Evolutionary conservation across 768 basidiomycete genomes (phyloP).

Genomic region (Lactarius psammicola): DNA sequence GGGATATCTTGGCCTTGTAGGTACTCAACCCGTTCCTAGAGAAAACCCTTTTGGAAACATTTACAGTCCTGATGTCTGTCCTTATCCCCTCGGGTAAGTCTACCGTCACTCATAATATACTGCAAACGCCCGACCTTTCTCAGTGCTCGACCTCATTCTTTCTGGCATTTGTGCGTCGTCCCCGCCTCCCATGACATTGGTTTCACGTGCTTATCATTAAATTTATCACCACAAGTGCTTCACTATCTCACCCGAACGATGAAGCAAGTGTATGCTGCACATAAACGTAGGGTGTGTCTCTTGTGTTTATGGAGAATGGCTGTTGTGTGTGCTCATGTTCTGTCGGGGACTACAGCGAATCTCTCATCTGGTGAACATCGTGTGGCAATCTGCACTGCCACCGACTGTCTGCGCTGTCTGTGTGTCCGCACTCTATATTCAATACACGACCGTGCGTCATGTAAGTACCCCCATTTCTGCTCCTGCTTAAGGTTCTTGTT

Average conservation of each 20-base stretch:
- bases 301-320: not conserved
- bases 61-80: conserved; percentile 1
- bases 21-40: not conserved
- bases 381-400: conserved; percentile 19
- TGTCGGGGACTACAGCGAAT: not conserved
- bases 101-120: not conserved
- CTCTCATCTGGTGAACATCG: conserved; percentile 7
- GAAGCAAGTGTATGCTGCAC: not conserved
- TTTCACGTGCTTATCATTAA: not conserved
- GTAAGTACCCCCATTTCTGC: not conserved
- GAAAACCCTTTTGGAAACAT: not conserved
- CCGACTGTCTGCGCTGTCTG: conserved; percentile 17
- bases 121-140: not conserved
- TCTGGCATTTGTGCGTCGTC: not conserved
- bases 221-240: not conserved
- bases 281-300: conserved; percentile 10
- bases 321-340: not conserved
- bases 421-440: not conserved
- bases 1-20: conserved; percentile 12
- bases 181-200: not conserved
- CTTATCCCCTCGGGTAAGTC: not conserved
- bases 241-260: not conserved
- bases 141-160: not conserved
- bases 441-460: not conserved
- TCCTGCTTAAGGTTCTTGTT: not conserved